Base-by-base conservation (phyloP, 1,139 yeast genomes). In the Lodderomyces parapsilosis region DNA sequence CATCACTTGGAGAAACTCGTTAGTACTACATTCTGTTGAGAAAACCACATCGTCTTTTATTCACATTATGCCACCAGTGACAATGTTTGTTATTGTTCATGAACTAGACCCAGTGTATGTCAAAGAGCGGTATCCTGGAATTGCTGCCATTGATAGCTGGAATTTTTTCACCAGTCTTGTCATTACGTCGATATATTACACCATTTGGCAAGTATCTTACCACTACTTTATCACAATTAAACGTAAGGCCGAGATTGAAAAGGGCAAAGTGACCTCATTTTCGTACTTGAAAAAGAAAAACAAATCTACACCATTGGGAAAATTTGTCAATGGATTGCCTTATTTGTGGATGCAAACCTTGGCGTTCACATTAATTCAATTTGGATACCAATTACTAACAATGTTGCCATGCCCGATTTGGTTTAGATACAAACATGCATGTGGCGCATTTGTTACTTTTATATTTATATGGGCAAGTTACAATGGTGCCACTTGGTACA, bases 401-500 rank as follows among this genome's bases (percentile, higher is more conserved):
- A 93, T 93, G 98, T 65, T 83, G 38, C 76, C 90, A 8, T 89
- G 96, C 55, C 96, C 97, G 0, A 60, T 93, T 20, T 88, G 96
- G 87, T 88, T 87, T 62, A 71, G 76, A 37, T 77, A 81, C 60
- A 83, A 83, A 54, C 68, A 71, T 44, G 77, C 86, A 1, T 88
- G 95, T 35, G 81, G 85, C 0, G 55, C 74, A 1, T 91, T 90
- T 59, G 76, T 93, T 48, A 63, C 81, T 2, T 72, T 77, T 43
- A 88, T 93, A 22, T 89, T 90, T 55, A 63, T 83, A 30, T 78
- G 82, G 66, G 95, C 98, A 2, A 75, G 90, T 40, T 88, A 86
- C 62, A 91, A 93, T 54, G 99, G 99, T 27, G 98, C 98, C 2
- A 88, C 96, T 0, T 93, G 88, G 59, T 93, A 93, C 59, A 76